Evolutionary conservation across 2,329 filamentous ascomycete genomes (phyloP).

Genomic region (Diplodia seriata): DNA sequence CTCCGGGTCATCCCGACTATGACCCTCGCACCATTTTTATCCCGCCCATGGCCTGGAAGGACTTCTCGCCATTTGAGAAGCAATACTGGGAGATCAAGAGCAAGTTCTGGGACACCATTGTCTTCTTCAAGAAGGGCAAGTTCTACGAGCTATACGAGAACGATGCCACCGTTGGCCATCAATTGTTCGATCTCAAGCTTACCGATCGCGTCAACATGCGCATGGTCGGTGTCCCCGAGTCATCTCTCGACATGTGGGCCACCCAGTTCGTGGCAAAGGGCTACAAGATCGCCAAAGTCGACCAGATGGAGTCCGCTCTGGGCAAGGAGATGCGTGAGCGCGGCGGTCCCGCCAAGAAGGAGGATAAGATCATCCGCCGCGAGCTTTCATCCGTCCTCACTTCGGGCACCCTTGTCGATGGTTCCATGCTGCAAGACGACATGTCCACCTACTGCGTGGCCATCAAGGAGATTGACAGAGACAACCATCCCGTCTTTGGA

Average conservation of each 20-base stretch:
- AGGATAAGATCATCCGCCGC: constrained; percentile 90
- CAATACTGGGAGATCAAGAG: constrained; percentile 99
- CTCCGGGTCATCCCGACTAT: constrained; percentile 81
- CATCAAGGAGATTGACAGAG: constrained; percentile 75
- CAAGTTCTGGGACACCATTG: constrained; percentile 95
- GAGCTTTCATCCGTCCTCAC: constrained; percentile 92
- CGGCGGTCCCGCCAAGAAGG: constrained; percentile 72
- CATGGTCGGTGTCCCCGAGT: constrained; percentile 97
- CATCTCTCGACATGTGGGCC: constrained; percentile 94
- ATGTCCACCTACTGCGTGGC: constrained; percentile 96
- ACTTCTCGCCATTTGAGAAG: constrained; percentile 93
- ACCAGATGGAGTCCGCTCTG: constrained; percentile 94
- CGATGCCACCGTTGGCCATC: constrained; percentile 93
- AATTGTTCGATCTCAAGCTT: constrained; percentile 95
- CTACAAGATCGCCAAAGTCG: constrained; percentile 94
- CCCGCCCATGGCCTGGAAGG: constrained; percentile 77
- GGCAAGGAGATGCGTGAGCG: constrained; percentile 99
- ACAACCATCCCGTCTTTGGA: constrained; percentile 83
- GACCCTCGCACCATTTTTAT: constrained; percentile 92
- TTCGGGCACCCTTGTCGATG: constrained; percentile 90
- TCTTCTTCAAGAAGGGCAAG: constrained; percentile 99
- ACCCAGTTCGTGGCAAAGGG: constrained; percentile 99
- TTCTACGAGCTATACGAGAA: constrained; percentile 99
- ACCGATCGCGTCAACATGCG: constrained; percentile 99
- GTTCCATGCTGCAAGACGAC: constrained; percentile 95